Conservation (phyloP, 1,139 yeast species). For the Yamadazyma friedrichii region DNA sequence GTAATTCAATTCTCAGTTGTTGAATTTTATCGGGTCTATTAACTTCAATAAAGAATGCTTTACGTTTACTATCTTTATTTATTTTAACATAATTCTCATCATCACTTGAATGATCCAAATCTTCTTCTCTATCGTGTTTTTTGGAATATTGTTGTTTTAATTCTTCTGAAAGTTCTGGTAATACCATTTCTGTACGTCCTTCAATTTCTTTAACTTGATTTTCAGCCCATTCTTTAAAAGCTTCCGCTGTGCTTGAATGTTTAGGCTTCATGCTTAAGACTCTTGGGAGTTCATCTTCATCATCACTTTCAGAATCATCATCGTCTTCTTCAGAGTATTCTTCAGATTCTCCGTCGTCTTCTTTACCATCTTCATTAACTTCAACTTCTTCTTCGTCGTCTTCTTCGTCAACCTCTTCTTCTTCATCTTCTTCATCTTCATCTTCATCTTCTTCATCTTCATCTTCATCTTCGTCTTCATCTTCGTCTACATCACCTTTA, state of each 20-base stretch:
- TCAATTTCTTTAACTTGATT: conserved; percentile 55
- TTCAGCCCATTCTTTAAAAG: conserved; percentile 64
- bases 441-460: conserved; percentile 42
- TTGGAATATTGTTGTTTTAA: conserved; percentile 42
- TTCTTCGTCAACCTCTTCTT: conserved; percentile 31
- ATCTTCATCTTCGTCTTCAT: conserved; percentile 19
- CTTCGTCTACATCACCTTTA: conserved; percentile 27
- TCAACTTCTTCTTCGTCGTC: conserved; percentile 20
- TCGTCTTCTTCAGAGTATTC: conserved; percentile 19
- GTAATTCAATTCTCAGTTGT: conserved; percentile 64
- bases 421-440: conserved; percentile 22
- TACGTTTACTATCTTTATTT: conserved; percentile 52
- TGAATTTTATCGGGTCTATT: conserved; percentile 66
- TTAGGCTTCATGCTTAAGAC: conserved; percentile 40
- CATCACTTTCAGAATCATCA: conserved; percentile 20
- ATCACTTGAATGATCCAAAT: conserved; percentile 58
- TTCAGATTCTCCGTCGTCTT: conserved; percentile 23
- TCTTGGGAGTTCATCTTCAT: conserved; percentile 26
- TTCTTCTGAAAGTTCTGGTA: conserved; percentile 53
- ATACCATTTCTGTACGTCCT: conserved; percentile 50
- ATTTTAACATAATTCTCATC: conserved; percentile 58
- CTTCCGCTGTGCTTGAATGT: conserved; percentile 42
- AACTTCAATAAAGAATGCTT: conserved; percentile 69
- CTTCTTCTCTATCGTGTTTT: conserved; percentile 56
- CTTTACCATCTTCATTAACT: conserved; percentile 20